Conservation (phyloP, 495 filamentous ascomycete species). For the Penicillium maclennaniae region DNA sequence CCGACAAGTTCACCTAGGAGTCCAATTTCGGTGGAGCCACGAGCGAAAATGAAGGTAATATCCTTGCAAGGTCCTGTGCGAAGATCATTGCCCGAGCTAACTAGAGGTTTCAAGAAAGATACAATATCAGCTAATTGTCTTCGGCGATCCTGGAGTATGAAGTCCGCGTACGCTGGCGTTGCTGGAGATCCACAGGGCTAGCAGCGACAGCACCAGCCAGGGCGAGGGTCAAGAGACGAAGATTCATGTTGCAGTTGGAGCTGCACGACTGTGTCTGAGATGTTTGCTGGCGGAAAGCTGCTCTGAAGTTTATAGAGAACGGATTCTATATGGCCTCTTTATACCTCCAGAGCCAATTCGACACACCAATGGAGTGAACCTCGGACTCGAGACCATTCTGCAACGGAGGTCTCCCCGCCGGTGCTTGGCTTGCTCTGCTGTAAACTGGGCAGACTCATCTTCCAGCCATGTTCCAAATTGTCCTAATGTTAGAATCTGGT, state of each 20-base stretch:
- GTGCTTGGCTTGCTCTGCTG: too few relatives aligned
- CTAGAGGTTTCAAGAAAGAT: not conserved
- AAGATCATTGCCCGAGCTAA: conserved; percentile 38
- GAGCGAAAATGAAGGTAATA: conserved; percentile 52
- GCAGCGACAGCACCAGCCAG: conserved; percentile 11
- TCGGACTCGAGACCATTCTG: too few relatives aligned
- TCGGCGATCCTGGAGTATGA: not conserved
- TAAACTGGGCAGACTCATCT: too few relatives aligned
- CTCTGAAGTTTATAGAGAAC: too few relatives aligned
- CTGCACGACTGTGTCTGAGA: too few relatives aligned
- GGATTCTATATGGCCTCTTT: too few relatives aligned
- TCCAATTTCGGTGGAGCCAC: conserved; percentile 40
- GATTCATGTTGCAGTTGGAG: conserved; percentile 2
- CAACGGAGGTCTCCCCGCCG: too few relatives aligned
- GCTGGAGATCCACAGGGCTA: conserved; percentile 12
- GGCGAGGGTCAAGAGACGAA: conserved; percentile 5
- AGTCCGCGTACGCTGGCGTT: conserved; percentile 10
- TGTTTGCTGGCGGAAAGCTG: too few relatives aligned
- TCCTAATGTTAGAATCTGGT: too few relatives aligned
- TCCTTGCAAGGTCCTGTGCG: conserved; percentile 41
- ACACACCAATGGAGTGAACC: too few relatives aligned
- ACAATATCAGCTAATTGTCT: not conserved
- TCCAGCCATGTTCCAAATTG: too few relatives aligned
- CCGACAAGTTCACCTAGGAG: conserved; percentile 34
- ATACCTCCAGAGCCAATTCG: too few relatives aligned